Conservation (phyloP, 768 basidiomycete genomes). For the Trametes cinnabarina region DNA sequence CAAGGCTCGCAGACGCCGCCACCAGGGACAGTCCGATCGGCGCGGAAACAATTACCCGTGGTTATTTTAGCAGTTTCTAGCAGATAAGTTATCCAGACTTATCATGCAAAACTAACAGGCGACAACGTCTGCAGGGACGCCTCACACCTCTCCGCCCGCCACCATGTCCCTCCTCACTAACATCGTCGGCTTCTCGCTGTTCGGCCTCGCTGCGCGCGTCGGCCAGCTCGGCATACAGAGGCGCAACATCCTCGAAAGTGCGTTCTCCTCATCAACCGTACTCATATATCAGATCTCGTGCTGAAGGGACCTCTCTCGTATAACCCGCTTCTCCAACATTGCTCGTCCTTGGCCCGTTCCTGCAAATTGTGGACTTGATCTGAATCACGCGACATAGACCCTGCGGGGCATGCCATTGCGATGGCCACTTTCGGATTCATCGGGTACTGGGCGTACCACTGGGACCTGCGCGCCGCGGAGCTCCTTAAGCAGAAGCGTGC, state of each 20-base stretch:
- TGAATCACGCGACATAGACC: constrained; percentile 47
- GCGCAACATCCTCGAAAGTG: constrained; percentile 77
- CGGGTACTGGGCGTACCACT: constrained; percentile 73
- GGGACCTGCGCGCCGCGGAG: constrained; percentile 61
- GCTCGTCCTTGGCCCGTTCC: background rate
- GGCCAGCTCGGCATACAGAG: constrained; percentile 87
- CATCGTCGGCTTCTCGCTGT: constrained; percentile 73
- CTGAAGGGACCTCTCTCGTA: background rate
- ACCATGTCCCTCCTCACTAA: constrained; percentile 65
- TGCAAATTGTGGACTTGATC: background rate
- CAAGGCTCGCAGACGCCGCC: background rate
- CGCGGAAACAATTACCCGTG: background rate
- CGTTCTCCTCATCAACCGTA: constrained; percentile 33
- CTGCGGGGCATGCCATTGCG: constrained; percentile 65
- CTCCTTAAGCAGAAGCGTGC: constrained; percentile 63
- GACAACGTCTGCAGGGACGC: background rate
- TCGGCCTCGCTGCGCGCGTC: constrained; percentile 80
- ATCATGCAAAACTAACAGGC: background rate
- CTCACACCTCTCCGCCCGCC: constrained; percentile 3
- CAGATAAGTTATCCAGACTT: background rate
- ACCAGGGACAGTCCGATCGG: background rate
- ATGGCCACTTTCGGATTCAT: constrained; percentile 68
- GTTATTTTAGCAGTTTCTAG: background rate
- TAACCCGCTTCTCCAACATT: background rate
- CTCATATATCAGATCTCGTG: background rate